Base-by-base conservation (phyloP, 2,329 filamentous ascomycete species). In the Apiospora malaysiana region DNA sequence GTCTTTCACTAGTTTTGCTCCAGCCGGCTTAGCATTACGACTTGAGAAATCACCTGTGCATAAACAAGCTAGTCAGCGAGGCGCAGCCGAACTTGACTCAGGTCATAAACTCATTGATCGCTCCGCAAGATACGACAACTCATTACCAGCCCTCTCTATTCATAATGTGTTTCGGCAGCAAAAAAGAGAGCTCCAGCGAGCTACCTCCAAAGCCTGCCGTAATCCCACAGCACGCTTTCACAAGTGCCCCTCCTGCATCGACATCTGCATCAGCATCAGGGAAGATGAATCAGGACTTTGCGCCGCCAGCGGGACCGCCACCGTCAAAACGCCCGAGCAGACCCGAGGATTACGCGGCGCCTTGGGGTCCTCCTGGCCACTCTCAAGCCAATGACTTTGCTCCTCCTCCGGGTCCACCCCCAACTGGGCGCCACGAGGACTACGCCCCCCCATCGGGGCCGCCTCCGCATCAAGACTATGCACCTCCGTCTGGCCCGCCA, bases 161-260 rank as follows among this genome's bases (percentile, higher is more conserved):
- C 68, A 71, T 47, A 66, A 88, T 88, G 86, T 88, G 86, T 77
- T 87, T 88, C 74, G 84, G 85, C 63, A 79, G 79, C 73, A 63
- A 63, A 21, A 85, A 83, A 68, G 81, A 84, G 70, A 81, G 83
- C 67, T 75, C 77, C 46, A 71, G 82, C 71, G 82, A 82, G 42
- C 81, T 81, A 25, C 79, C 83, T 9, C 81, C 85, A 3, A 79
- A 83, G 42, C 85, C 83, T 6, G 77, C 74, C 21, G 76, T 76
- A 37, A 59, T 76, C 10, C 76, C 76, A 2, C 76, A 76, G 42
- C 76, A 74, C 25, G 71, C 74, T 4, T 75, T 77, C 51, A 74
- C 37, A 68, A 74, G 70, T 65, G 59, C 69, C n/a, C 65, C 72
- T 40, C 72, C 78, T 42, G 75, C 79, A 70, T 73, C 66, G 47